Evolutionary conservation across 805 yeast species (phyloP).

Genomic region (Brettanomyces custersianus): DNA sequence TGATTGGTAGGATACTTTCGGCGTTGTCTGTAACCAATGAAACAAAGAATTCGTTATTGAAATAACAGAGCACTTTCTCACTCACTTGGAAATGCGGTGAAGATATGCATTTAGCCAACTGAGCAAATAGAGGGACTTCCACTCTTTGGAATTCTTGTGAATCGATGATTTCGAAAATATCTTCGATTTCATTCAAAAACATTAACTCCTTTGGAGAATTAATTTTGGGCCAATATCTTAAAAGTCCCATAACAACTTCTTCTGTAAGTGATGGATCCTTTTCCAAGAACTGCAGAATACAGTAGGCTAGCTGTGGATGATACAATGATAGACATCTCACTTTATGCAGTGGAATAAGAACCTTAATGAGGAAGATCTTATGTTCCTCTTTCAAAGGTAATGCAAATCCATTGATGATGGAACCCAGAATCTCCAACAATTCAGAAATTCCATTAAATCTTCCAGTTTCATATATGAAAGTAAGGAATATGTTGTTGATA

Average conservation of each 20-base stretch:
- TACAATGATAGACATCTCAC: slow-evolving; percentile 80
- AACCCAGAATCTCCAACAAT: slow-evolving; percentile 86
- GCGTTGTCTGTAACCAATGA: slow-evolving; percentile 87
- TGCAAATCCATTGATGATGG: slow-evolving; percentile 96
- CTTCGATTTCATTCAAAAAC: slow-evolving; percentile 94
- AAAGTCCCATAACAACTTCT: slow-evolving; percentile 89
- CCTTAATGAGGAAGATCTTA: slow-evolving; percentile 78
- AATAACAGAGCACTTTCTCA: slow-evolving; percentile 86
- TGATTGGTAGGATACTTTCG: slow-evolving; percentile 84
- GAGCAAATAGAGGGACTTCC: slow-evolving; percentile 89
- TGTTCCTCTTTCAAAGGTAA: slow-evolving; percentile 96
- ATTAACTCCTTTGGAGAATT: slow-evolving; percentile 92
- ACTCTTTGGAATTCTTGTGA: slow-evolving; percentile 86
- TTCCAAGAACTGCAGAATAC: slow-evolving; percentile 92
- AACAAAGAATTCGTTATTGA: slow-evolving; percentile 92
- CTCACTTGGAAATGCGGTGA: slow-evolving; percentile 96
- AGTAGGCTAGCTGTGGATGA: slow-evolving; percentile 95
- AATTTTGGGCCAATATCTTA: slow-evolving; percentile 94
- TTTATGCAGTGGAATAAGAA: slow-evolving; percentile 86
- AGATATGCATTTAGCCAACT: slow-evolving; percentile 85
- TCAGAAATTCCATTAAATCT: slow-evolving; percentile 95
- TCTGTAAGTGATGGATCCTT: slow-evolving; percentile 89
- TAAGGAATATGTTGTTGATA: slow-evolving; percentile 85
- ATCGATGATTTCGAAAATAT: slow-evolving; percentile 92
- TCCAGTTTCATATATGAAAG: slow-evolving; percentile 90